A percentile compares a stretch with the other conserved stretches of the same genome.
phyloP scores from a whole-genome alignment of 2,329 filamentous ascomycete genomes.

The Fusarium veterinarium region DNA sequence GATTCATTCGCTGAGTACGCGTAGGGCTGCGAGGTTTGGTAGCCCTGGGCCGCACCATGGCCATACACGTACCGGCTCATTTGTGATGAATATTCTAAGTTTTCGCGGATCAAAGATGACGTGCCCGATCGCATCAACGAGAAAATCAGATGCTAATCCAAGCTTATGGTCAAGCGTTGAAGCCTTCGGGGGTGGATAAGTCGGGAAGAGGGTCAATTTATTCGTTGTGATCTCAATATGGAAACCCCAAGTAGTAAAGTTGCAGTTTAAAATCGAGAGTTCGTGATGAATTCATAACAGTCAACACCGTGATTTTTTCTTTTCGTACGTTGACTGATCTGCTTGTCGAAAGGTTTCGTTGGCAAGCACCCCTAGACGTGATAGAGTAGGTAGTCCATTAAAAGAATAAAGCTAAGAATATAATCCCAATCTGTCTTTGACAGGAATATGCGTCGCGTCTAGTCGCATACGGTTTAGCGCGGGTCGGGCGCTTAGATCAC shows the following conservation, averaged over 20 bases:
- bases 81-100: not conserved
- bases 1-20: constrained; percentile 26
- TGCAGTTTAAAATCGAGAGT: not conserved
- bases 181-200: not conserved
- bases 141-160: not conserved
- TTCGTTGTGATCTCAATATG: not conserved
- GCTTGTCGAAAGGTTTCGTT: not conserved
- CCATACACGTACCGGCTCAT: constrained; percentile 49
- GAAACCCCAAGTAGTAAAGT: not conserved
- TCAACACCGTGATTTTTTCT: not conserved
- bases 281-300: not conserved
- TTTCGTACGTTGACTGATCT: not conserved
- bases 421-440: constrained; percentile 2
- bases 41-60: constrained; percentile 39
- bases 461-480: constrained; percentile 34
- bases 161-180: not conserved
- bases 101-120: not conserved
- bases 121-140: not conserved
- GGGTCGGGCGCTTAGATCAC: constrained; percentile 13
- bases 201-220: not conserved
- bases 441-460: constrained; percentile 20
- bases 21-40: constrained; percentile 38
- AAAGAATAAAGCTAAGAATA: constrained; percentile 11
- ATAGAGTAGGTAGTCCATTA: not conserved
- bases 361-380: constrained; percentile 14